Evolutionary conservation across 2,329 filamentous ascomycete genomes (phyloP).

Genomic region (Botrytis paeoniae): DNA sequence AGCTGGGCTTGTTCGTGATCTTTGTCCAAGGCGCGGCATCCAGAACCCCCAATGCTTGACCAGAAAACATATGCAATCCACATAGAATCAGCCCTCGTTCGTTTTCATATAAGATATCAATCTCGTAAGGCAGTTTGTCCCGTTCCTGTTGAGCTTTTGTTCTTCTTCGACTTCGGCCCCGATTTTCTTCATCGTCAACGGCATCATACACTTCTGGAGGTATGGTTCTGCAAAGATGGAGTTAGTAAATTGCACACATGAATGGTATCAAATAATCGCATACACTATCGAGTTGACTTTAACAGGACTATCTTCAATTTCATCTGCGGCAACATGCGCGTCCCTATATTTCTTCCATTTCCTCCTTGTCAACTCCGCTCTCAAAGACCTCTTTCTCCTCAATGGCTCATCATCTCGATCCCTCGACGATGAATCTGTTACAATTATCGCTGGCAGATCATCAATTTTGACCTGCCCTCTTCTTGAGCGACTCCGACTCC

Average conservation of each 20-base stretch:
- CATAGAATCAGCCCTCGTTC: constrained; percentile 88
- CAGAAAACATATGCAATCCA: constrained; percentile 85
- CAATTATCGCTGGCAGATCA: constrained; percentile 3
- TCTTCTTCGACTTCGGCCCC: constrained; percentile 24
- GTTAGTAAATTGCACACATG: background rate
- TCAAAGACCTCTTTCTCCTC: constrained; percentile 30
- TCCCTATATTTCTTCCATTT: constrained; percentile 39
- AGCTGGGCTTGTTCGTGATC: constrained; percentile 55
- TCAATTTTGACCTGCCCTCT: constrained; percentile 5
- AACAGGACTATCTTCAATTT: constrained; percentile 9
- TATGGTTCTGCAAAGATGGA: background rate
- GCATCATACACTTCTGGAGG: constrained; percentile 4
- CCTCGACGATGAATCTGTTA: constrained; percentile 31
- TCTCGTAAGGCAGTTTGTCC: constrained; percentile 44
- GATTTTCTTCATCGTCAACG: constrained; percentile 18
- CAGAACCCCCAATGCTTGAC: constrained; percentile 76
- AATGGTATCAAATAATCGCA: background rate
- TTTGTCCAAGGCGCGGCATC: constrained; percentile 90
- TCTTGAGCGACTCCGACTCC: constrained; percentile 24
- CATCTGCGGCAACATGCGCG: constrained; percentile 35
- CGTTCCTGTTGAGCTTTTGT: constrained; percentile 10
- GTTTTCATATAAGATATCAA: constrained; percentile 94
- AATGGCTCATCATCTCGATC: constrained; percentile 29
- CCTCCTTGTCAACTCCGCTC: constrained; percentile 30
- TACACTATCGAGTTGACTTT: constrained; percentile 12